Evolutionary conservation across 2,329 filamentous ascomycete species (phyloP), one percentile per base, ranked within the genome.

Genomic region (Alternaria triticimaculans): DNA sequence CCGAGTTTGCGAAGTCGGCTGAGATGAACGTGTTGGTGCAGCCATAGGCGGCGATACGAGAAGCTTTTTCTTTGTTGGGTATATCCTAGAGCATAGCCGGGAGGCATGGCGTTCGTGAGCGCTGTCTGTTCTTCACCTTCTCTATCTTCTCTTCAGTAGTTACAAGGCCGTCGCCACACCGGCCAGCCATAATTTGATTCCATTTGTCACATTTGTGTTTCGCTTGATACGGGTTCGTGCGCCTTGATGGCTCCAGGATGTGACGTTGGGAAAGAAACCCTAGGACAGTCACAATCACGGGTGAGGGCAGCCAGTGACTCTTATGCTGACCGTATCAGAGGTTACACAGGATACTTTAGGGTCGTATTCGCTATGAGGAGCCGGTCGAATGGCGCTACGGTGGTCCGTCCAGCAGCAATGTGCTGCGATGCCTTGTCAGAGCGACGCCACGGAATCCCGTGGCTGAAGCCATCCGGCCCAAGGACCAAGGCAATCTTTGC

Each of bases 1-100:
- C 71, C 0, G 76, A 72, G 8, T 83, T 82, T 61, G 51, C 78
- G 20, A 72, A 68, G 37, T 55, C 58, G 9, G 72, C 74, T 21
- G 73, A 78, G 49, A 55, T 23, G 33, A 68, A 72, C 18, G 60
- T 62, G 1, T 20, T 67, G n/a, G 23, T 56, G 10, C 51, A 60
- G 45, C 48, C 53, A 11, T 66, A 65, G 45, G 26, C 33, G 33
- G 33, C 23, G 5, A 14, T 37, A 15, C 20, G 21, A 12, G 12
- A 20, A 41, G 18, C 9, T 53, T 53, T 45, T 18, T 46, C 41
- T 56, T 30, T 44, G 43, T 43, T 60, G 28, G 18, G 26, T 46
- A 45, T 26, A 46, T 23, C 23, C 21, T 25, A 48, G 26, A 43
- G 65, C 51, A 53, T 45, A 59, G 25, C 28, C 41, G 55, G 3